A percentile compares a stretch with the other conserved stretches of the same genome.
phyloP scores from a whole-genome alignment of 139 green algal genomes.

The Chlamydomonas schloesseri region DNA sequence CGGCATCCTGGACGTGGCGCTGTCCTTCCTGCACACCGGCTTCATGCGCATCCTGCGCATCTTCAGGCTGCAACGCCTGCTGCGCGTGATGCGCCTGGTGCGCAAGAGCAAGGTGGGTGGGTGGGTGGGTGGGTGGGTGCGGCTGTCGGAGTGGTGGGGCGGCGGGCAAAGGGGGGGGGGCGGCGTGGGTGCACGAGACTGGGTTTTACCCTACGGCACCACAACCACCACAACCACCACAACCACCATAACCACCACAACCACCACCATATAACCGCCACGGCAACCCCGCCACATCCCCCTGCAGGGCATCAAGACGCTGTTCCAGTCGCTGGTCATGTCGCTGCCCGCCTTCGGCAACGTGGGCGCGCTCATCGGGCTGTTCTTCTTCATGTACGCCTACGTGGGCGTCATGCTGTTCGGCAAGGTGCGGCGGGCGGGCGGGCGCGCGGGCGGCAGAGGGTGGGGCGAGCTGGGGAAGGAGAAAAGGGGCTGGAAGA shows the following conservation, averaged over 20 bases:
- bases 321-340: constrained; percentile 82
- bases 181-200: too few relatives aligned
- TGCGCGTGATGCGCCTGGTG: constrained; percentile 73
- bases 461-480: too few relatives aligned
- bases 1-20: constrained; percentile 54
- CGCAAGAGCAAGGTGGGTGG: constrained; percentile 55
- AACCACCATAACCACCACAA: background rate
- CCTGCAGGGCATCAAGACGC: constrained; percentile 57
- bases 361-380: constrained; percentile 77
- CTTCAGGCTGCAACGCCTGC: constrained; percentile 70
- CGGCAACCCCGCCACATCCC: background rate
- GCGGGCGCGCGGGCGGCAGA: too few relatives aligned
- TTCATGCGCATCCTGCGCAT: constrained; percentile 59
- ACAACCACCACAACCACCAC: background rate
- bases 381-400: constrained; percentile 87
- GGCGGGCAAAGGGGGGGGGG: background rate
- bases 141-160: background rate
- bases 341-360: constrained; percentile 85
- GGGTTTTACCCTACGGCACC: too few relatives aligned
- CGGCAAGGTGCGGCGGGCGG: background rate
- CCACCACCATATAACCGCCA: background rate
- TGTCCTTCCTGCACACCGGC: constrained; percentile 40
- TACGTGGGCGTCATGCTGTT: constrained; percentile 77
- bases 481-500: too few relatives aligned
- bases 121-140: background rate